phyloP scores from a whole-genome alignment of 2,329 filamentous ascomycete genomes.

The Neospermospora avenae region DNA sequence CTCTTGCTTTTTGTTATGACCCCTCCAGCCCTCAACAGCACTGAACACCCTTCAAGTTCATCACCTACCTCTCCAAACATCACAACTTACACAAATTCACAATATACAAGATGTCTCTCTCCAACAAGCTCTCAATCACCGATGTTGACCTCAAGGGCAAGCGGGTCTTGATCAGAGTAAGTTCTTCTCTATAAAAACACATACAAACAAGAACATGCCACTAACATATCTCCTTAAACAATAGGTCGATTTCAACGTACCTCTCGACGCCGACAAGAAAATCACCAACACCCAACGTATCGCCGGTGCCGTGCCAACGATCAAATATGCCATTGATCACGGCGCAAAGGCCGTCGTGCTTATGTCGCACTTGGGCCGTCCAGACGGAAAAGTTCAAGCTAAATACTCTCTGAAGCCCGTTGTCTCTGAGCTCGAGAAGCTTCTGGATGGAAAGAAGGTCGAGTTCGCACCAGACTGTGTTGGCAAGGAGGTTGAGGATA shows the following conservation, averaged over 20 bases:
- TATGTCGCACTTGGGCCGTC: conserved; percentile 98
- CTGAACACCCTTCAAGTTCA: conserved; percentile 15
- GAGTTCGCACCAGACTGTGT: conserved; percentile 89
- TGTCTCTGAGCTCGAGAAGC: conserved; percentile 86
- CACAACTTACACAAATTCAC: not conserved
- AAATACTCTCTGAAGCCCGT: conserved; percentile 97
- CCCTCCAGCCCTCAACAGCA: conserved; percentile 15
- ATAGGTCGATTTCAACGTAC: conserved; percentile 99
- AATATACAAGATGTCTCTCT: conserved; percentile 79
- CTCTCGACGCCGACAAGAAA: conserved; percentile 87
- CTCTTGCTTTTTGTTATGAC: conserved; percentile 18
- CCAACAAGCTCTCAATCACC: conserved; percentile 95
- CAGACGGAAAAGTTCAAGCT: conserved; percentile 80
- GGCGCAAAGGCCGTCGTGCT: conserved; percentile 90
- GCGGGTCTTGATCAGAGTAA: conserved; percentile 93
- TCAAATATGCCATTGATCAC: conserved; percentile 88
- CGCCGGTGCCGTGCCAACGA: conserved; percentile 89
- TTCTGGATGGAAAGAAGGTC: conserved; percentile 73
- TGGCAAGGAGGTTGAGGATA: conserved; percentile 83
- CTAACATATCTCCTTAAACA: conserved; percentile 25
- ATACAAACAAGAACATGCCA: not conserved
- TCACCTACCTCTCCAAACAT: conserved; percentile 11
- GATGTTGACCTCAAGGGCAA: conserved; percentile 98
- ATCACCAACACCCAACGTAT: conserved; percentile 99
- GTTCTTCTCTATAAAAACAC: conserved; percentile 32